These are phyloP conservation scores for Marchantia polymorpha DNA, from an alignment of 225 moss, liverwort and hornwort genomes.

Conservation along the genomic window DNA sequence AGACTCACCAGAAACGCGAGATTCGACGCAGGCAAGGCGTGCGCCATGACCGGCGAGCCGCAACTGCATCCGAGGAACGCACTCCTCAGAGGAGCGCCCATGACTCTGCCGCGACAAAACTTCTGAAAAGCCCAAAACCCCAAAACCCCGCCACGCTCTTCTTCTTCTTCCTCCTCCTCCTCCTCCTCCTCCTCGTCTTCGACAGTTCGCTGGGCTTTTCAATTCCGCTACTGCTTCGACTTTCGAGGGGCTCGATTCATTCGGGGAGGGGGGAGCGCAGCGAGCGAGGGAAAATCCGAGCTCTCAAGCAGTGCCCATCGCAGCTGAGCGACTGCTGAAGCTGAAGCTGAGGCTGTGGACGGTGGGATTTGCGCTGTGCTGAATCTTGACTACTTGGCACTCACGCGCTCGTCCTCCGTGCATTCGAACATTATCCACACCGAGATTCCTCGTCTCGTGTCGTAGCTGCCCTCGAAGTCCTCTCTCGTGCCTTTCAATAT, in stretches of 20 bases:
- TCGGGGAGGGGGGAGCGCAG: not conserved
- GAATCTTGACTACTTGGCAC: conserved; percentile 3
- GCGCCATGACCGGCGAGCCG: conserved; percentile 2
- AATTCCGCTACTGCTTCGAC: too few relatives aligned
- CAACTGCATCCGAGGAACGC: conserved; percentile 12
- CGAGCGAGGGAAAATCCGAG: not conserved
- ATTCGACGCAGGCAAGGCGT: not conserved
- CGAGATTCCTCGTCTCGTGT: not conserved
- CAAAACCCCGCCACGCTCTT: not conserved
- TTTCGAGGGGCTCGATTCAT: too few relatives aligned
- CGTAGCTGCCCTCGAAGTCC: not conserved
- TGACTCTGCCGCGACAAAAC: not conserved
- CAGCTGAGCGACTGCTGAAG: not conserved
- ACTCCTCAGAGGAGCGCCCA: conserved; percentile 19
- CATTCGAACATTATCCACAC: conserved; percentile 21
- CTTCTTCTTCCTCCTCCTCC: too few relatives aligned
- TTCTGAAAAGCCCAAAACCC: not conserved
- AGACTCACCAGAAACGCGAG: conserved; percentile 5
- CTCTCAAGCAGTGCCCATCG: not conserved
- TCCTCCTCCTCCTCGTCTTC: too few relatives aligned
- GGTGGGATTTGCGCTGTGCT: not conserved
- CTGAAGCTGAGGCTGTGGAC: not conserved
- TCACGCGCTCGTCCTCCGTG: not conserved
- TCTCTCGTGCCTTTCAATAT: not conserved
- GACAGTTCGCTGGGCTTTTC: too few relatives aligned